Evolutionary conservation across 192 early-diverging fungal genomes (phyloP).

Genomic region (Coemansia aciculifera): DNA sequence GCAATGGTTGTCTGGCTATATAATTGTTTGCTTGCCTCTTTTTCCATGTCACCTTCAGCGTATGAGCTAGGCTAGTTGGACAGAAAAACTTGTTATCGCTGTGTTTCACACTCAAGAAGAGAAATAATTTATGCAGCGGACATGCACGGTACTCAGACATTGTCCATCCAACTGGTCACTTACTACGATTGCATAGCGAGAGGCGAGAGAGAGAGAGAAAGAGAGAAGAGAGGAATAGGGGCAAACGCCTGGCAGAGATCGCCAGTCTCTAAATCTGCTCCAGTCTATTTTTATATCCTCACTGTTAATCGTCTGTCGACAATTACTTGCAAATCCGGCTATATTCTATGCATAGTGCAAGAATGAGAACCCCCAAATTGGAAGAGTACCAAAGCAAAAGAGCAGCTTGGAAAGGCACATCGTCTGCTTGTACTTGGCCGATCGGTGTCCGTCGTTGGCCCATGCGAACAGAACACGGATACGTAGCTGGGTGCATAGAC

Average conservation of each 20-base stretch:
- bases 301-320: neutral
- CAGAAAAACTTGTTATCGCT: neutral
- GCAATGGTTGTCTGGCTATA: neutral
- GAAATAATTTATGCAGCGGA: neutral
- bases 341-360: neutral
- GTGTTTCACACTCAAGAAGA: neutral
- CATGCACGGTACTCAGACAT: neutral
- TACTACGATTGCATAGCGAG: neutral
- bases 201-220: neutral
- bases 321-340: constrained; percentile 1
- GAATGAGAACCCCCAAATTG: neutral
- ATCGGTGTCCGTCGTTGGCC: neutral
- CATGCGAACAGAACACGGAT: neutral
- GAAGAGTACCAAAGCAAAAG: neutral
- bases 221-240: neutral
- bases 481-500: neutral
- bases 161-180: neutral
- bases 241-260: neutral
- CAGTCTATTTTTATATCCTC: neutral
- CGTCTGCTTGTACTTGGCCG: neutral
- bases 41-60: neutral
- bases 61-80: neutral
- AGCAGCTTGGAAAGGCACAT: neutral
- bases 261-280: neutral
- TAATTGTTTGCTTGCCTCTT: neutral